Evolutionary conservation across 2,329 filamentous ascomycete species (phyloP).

Genomic region (Microsporum ferrugineum): DNA sequence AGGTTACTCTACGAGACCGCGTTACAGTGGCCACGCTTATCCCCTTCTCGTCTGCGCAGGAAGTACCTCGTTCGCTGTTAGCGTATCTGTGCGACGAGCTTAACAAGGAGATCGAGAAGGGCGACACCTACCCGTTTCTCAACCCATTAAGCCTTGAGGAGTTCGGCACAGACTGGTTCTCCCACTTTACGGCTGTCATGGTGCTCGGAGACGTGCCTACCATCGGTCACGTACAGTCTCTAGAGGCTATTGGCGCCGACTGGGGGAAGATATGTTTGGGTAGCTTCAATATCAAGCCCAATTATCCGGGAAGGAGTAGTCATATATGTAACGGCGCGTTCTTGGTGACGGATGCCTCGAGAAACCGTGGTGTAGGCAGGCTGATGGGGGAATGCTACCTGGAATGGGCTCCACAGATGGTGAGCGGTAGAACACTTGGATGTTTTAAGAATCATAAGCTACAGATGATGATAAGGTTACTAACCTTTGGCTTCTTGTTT

Average conservation of each 20-base stretch:
- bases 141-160: constrained; percentile 60
- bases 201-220: constrained; percentile 62
- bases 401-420: constrained; percentile 60
- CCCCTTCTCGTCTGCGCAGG: constrained; percentile 63
- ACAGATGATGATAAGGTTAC: not conserved
- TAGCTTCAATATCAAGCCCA: constrained; percentile 89
- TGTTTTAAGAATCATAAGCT: not conserved
- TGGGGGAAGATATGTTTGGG: constrained; percentile 75
- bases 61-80: constrained; percentile 65
- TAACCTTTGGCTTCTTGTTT: constrained; percentile 21
- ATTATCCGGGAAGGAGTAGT: constrained; percentile 81
- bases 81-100: constrained; percentile 71
- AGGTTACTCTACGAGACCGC: constrained; percentile 72
- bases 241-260: constrained; percentile 49
- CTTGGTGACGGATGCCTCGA: constrained; percentile 59
- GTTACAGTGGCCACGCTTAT: constrained; percentile 74
- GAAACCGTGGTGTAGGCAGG: constrained; percentile 62
- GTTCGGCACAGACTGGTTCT: constrained; percentile 81
- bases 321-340: constrained; percentile 74
- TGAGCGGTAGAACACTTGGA: constrained; percentile 19
- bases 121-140: constrained; percentile 84
- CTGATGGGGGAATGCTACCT: constrained; percentile 67
- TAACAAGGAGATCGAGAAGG: constrained; percentile 82
- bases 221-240: constrained; percentile 41
- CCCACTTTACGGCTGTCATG: constrained; percentile 82